Evolutionary conservation across 148 eudicot species (phyloP), one percentile per base, ranked within the genome.

Genomic region (Persicaria tinctoria): DNA sequence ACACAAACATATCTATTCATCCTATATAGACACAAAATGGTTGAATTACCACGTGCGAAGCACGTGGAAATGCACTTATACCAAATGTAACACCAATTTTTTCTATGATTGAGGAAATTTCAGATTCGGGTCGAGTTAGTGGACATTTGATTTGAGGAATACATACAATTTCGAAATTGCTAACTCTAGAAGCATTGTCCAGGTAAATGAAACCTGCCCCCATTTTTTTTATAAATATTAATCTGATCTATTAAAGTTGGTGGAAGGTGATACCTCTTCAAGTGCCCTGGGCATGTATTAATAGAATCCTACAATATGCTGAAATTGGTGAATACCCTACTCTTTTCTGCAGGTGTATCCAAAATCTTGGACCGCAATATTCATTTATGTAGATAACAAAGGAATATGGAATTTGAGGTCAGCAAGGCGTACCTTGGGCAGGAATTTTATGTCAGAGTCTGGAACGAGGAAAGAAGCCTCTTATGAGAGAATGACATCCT

Each of bases 381-480:
- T 88, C 66, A 88, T 74, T 73, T 82, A 92, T 0, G 20, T 92
- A 80, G 94, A 89, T 75, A 92, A 89, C 87, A 89, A 92, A 80
- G 97, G 97, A 3, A 89, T 89, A 86, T 89, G 93, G 93, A 91
- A 91, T 74, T 80, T 91, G 75, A 86, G 97, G 83, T 89, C 97
- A 32, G 82, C 88, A 38, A 89, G 97, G 76, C 78, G 18, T 89
- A 92, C 73, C 73, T 92, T 17, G 97, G 97, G 8, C 94, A 92
- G 48, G 78, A 91, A 78, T 46, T 85, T 47, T 91, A 91, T 49
- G 11, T 89, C n/a, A n/a, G 97, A 75, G 87, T 83, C 0, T 88
- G 88, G 91, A 85, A 88, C 77, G 94, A 92, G 82, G 59, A 46
- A 45, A 85, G 81, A 46, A 80, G 85, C 46, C 97, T 94, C 70